Evolutionary conservation across 805 yeast species (phyloP).

Genomic region (Starmera quercuum): DNA sequence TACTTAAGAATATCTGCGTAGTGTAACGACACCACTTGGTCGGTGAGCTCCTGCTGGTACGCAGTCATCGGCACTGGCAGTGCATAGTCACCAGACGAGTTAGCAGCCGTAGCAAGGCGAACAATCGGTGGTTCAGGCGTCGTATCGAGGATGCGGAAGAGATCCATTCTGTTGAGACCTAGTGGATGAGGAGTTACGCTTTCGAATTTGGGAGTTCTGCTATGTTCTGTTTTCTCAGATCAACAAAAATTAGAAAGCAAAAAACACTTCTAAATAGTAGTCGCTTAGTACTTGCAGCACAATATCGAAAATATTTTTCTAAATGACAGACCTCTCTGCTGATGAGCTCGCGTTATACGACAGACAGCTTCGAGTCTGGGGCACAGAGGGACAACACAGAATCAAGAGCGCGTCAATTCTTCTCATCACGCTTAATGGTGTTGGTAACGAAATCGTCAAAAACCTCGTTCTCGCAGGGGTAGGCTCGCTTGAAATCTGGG

Average conservation of each 20-base stretch:
- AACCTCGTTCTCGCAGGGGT: constrained; percentile 85
- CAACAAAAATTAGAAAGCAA: neutral
- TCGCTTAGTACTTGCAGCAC: too few relatives aligned
- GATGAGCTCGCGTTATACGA: constrained; percentile 92
- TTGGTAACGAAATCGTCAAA: constrained; percentile 78
- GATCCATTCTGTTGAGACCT: constrained; percentile 44
- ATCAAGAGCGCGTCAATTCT: constrained; percentile 68
- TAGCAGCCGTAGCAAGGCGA: constrained; percentile 18
- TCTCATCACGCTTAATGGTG: constrained; percentile 64
- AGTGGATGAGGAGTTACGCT: neutral
- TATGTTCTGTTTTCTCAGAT: neutral
- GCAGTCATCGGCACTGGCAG: constrained; percentile 79
- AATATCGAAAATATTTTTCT: too few relatives aligned
- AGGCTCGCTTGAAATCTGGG: constrained; percentile 68
- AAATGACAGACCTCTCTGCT: constrained; percentile 21
- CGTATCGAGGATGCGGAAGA: constrained; percentile 67
- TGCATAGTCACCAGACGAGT: constrained; percentile 53
- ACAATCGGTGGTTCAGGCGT: constrained; percentile 80
- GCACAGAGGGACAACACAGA: constrained; percentile 78
- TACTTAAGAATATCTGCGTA: constrained; percentile 85
- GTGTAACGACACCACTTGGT: constrained; percentile 86
- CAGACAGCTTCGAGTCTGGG: constrained; percentile 94
- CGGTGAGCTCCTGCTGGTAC: constrained; percentile 82
- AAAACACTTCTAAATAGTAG: neutral
- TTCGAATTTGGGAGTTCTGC: too few relatives aligned